Evolutionary conservation across 2,329 filamentous ascomycete species (phyloP).

Genomic region (Waltergamsia citrina): DNA sequence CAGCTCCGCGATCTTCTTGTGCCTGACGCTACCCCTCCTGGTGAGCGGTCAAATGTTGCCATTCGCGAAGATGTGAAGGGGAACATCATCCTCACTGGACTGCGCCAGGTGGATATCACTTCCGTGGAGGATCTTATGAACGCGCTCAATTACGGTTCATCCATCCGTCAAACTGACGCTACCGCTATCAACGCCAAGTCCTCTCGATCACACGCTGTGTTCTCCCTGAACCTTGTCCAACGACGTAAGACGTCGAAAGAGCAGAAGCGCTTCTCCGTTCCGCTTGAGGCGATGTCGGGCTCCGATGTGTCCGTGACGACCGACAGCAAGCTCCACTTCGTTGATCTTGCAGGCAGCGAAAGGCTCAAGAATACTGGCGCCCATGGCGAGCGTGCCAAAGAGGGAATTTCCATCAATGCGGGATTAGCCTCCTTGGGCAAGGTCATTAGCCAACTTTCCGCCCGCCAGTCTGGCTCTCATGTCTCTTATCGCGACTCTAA

Average conservation of each 20-base stretch:
- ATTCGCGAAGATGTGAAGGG: constrained; percentile 94
- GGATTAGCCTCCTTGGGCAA: constrained; percentile 92
- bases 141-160: constrained; percentile 84
- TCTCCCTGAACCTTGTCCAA: constrained; percentile 88
- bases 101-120: constrained; percentile 81
- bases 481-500: constrained; percentile 98
- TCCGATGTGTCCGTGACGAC: constrained; percentile 64
- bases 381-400: constrained; percentile 85
- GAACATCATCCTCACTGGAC: constrained; percentile 84
- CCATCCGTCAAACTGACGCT: constrained; percentile 91
- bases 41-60: constrained; percentile 70
- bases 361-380: constrained; percentile 94
- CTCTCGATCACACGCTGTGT: constrained; percentile 93
- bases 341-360: constrained; percentile 94
- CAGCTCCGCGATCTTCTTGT: constrained; percentile 83
- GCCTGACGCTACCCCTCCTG: constrained; percentile 54
- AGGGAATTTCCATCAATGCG: constrained; percentile 97
- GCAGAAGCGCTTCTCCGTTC: constrained; percentile 83
- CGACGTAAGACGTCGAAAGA: constrained; percentile 57
- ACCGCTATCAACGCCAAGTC: constrained; percentile 97
- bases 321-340: constrained; percentile 97
- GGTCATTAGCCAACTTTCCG: constrained; percentile 95
- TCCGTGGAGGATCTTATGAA: constrained; percentile 85
- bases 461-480: constrained; percentile 75
- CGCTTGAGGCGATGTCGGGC: constrained; percentile 67